Base-by-base conservation (phyloP, 805 yeast genomes). In the Blastobotrys chiropterorum region DNA sequence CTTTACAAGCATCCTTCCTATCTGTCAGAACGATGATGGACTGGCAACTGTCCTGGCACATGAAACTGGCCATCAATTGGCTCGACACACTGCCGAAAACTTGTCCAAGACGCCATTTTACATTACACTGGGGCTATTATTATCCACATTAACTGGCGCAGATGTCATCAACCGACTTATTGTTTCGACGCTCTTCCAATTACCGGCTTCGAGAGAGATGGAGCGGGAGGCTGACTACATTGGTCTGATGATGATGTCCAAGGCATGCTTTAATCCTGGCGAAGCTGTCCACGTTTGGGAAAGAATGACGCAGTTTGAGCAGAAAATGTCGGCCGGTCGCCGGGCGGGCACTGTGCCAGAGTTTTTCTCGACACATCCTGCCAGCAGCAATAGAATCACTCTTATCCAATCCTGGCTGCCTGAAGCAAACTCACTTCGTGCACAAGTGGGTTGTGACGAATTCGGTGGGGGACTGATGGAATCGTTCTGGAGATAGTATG, bases 161-260 rank as follows among this genome's bases (percentile, higher is more conserved):
- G 69, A 75, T 49, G 60, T 69, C 46, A 62, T 86, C 51, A 79
- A 79, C 59, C 75, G 77, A 49, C 56, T 86, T 31, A 66, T 87
- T 14, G 59, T 77, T 21, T 75, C 75, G 22, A 75, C 89, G 0
- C 64, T 81, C 13, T 65, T 90, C 47, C 79, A 81, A 57, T 78
- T 85, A 78, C 97, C 97, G 0, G 86, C 95, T 0, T 86, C 95
- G 0, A 75, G 99, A 61, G 88, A 81, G 53, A 89, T 89, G 96
- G 99, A 94, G 68, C 78, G 89, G 0, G 99, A 94, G 67, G 98
- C 99, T 0, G 99, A 94, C 68, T 83, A 84, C 61, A 90, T 94
- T 30, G 99, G 99, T 0, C 72, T 94, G 54, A 85, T 89, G 82
- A 74, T 92, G 58, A 87, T 92, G 96, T 80, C 96, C 1, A 73